These are phyloP conservation scores for Mycena pura DNA, from an alignment of 768 basidiomycete species.

Conservation along the genomic window DNA sequence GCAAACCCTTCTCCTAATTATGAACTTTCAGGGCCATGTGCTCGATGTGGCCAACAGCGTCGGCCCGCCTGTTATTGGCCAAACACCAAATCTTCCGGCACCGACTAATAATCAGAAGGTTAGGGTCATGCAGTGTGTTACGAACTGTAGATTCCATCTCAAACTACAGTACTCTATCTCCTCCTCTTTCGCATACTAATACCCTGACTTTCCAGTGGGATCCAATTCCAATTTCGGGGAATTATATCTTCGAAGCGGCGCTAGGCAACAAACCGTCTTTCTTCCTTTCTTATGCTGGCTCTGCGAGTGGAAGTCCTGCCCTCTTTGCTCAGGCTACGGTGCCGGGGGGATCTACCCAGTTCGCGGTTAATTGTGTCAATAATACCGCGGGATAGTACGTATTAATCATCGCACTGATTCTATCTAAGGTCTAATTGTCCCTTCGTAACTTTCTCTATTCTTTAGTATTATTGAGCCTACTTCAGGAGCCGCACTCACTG, in stretches of 20 bases:
- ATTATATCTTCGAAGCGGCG: not conserved
- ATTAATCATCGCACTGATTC: no score
- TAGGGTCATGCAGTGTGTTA: no score
- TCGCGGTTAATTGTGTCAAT: no score
- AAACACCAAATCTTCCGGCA: constrained; percentile 2
- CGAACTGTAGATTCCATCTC: no score
- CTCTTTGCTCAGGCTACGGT: no score
- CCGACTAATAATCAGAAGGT: constrained; percentile 4
- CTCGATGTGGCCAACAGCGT: constrained; percentile 15
- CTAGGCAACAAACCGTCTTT: not conserved
- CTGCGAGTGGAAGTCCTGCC: not conserved
- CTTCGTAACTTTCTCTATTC: not conserved
- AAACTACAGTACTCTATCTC: no score
- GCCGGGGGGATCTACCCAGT: no score
- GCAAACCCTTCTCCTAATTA: not conserved
- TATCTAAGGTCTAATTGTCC: no score
- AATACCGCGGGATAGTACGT: no score
- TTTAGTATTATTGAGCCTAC: constrained; percentile 3
- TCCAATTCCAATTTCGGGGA: not conserved
- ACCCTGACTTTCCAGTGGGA: not conserved
- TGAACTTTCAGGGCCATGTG: constrained; percentile 17
- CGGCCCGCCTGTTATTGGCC: constrained; percentile 12
- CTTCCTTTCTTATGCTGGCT: constrained; percentile 3
- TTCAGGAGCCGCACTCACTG: constrained; percentile 2
- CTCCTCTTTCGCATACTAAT: no score